Base-by-base conservation (phyloP, 2,329 filamentous ascomycete genomes). In the Penicillium digitatum region DNA sequence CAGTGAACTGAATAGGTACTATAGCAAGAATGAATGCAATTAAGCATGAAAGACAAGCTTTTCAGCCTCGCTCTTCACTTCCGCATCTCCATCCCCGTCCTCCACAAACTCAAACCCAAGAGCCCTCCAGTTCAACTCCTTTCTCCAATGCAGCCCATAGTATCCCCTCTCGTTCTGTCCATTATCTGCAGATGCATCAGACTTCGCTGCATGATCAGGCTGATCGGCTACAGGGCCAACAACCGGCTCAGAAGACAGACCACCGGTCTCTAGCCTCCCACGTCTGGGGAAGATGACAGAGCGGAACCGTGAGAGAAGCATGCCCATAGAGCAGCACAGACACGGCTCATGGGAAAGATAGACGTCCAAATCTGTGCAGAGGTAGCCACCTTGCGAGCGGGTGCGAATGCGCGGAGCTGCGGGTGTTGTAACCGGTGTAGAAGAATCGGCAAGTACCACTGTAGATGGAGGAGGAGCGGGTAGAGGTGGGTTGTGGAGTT, bases 311-410 rank as follows among this genome's bases (percentile, higher is more conserved):
- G 93, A 96, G 70, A 97, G 92, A 22, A 97, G 80, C 64, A 97
- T 88, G 1, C 90, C 94, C 94, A 97, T 97, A 34, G 89, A 90
- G 75, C 94, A 99, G 83, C 95, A 95, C 57, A 95, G 83, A 70
- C 94, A 99, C 5, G 94, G 94, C 75, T 99, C 94, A 69, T 97
- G 92, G 2, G 92, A 96, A 57, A 95, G 80, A 75, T 96, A 97
- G 54, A 99, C 83, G 73, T 97, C 93, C 29, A 99, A 82, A 52
- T 90, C 89, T 62, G 95, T 90, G 75, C 93, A 97, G 20, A 99
- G 84, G 71, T 99, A 99, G 50, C 93, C 93, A 62, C 90, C 89
- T 31, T 87, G 64, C 69, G 94, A 88, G 53, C 89, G 76, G 2
- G 80, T 76, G n/a, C 87, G 82, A 32, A 93, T 76, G 10, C 89